Evolutionary conservation across 371 early-diverging fungal species (phyloP).

Genomic region (Mortierella sp.): DNA sequence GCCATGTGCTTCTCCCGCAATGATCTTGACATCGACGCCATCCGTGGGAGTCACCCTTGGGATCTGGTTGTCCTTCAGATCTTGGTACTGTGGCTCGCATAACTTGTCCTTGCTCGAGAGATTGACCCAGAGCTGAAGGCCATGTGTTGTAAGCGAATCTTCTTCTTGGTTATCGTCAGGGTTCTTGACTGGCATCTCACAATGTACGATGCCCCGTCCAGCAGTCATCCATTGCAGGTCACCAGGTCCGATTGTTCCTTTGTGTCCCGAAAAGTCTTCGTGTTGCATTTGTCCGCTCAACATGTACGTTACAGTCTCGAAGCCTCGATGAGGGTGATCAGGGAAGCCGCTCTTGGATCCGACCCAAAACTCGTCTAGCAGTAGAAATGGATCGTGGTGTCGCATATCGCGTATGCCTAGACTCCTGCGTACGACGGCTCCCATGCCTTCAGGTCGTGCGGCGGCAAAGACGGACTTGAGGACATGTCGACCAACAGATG

Average conservation of each 20-base stretch:
- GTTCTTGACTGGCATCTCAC: conserved; percentile 67
- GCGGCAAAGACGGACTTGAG: conserved; percentile 6
- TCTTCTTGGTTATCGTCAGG: too few relatives aligned
- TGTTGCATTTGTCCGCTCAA: conserved; percentile 77
- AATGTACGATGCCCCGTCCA: conserved; percentile 72
- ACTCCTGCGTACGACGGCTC: conserved; percentile 67
- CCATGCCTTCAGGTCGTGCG: conserved; percentile 32
- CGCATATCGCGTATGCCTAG: conserved; percentile 73
- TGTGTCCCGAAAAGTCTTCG: conserved; percentile 85
- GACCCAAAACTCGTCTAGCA: conserved; percentile 82
- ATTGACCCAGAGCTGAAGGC: conserved; percentile 80
- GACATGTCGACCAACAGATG: conserved; percentile 16
- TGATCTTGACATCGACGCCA: conserved; percentile 74
- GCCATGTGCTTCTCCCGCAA: conserved; percentile 78
- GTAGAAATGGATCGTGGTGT: conserved; percentile 84
- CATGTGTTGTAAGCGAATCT: conserved; percentile 64
- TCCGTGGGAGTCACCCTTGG: conserved; percentile 58
- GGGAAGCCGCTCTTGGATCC: conserved; percentile 66
- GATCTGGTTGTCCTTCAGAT: conserved; percentile 60
- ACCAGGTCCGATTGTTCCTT: conserved; percentile 73
- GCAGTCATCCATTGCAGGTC: conserved; percentile 76
- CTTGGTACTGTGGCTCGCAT: conserved; percentile 74
- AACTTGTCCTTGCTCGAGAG: conserved; percentile 73
- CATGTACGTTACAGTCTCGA: conserved; percentile 85
- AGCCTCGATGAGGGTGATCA: conserved; percentile 78